Base-by-base conservation (phyloP, 2,329 filamentous ascomycete species). In the Diaporthe aspalathi region DNA sequence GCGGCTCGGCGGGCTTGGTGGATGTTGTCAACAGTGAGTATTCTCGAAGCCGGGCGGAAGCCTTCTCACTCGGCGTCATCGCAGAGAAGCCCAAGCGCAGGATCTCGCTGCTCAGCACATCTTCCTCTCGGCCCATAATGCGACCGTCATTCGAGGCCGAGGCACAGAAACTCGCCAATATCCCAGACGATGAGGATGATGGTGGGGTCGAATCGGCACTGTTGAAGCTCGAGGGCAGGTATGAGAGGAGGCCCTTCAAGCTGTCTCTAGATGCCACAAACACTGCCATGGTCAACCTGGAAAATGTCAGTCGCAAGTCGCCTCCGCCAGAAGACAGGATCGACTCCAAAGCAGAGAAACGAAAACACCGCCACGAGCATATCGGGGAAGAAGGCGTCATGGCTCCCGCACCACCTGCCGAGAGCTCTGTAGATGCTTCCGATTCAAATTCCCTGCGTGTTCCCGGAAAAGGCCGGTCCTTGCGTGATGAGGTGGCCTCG, bases 131-230 rank as follows among this genome's bases (percentile, higher is more conserved):
- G 74, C 89, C 89, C 0, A 81, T 85, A 2, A 90, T 91, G 88
- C 86, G 89, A 5, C 88, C 89, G 1, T 98, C 95, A 0, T 98
- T 98, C 76, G 94, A 98, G 80, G 92, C 89, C 3, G 94, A 97
- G 76, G 94, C 97, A 1, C 91, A 95, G 72, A 93, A 93, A 76
- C 89, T 99, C 68, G 94, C 95, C 2, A 91, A 93, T 69, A 93
- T 98, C 32, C 94, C 95, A 0, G 95, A 98, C 77, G 94, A 97
- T 47, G 88, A 91, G 73, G 91, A 92, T 56, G 93, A 97, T 77
- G 94, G 94, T 8, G 95, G 95, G 16, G 91, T 98, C 32, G 96
- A 98, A 78, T 94, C 95, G n/a, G 94, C 96, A 0, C 81, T 99
- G 65, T 83, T 95, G 76, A 99, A 98, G 77, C 86, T 99, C 0